phyloP scores from a whole-genome alignment of 164 flowering plant genomes.

The Vitis vinifera region ASM3070453v1 NC_081821.1:1467501-1468000 shows the following conservation, averaged over 20 bases:
- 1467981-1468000: too few species aligned
- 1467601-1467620: too few species aligned
- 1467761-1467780: conserved; percentile 40
- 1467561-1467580: too few species aligned
- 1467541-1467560: too few species aligned
- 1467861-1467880: neutral
- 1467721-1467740: conserved; percentile 60
- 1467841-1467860: conserved; percentile 8
- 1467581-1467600: too few species aligned
- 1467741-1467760: conserved; percentile 39
- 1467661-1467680: neutral
- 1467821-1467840: conserved; percentile 78
- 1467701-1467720: neutral
- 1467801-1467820: conserved; percentile 79
- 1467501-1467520: too few species aligned
- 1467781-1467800: conserved; percentile 66
- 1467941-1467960: too few species aligned
- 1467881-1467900: neutral
- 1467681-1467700: neutral
- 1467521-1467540: too few species aligned
- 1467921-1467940: too few species aligned
- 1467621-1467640: too few species aligned
- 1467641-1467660: neutral
- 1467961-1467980: too few species aligned
- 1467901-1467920: neutral